Base-by-base conservation (phyloP, 1,284 basidiomycete species). In the Cryptococcus sp. region DNA sequence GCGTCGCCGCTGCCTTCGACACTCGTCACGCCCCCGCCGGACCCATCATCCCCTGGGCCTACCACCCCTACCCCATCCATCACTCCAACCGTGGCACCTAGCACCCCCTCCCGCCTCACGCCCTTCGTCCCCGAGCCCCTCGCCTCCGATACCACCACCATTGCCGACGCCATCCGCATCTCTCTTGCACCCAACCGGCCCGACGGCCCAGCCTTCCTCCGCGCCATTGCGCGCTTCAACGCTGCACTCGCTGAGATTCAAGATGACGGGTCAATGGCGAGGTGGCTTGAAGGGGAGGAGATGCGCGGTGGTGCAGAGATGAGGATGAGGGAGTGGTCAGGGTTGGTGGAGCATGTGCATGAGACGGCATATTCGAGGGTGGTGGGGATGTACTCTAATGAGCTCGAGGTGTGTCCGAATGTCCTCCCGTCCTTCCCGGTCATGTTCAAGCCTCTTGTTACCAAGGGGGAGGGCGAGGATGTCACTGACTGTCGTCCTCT, bases 301-400 rank as follows among this genome's bases (percentile, higher is more conserved):
- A 58, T 54, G 52, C 65, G 56, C 16, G 64, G 45, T 24, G 48
- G 48, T 5, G 61, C 60, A 12, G 35, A 53, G 55, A 61, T 61
- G 52, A 69, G 42, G 61, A 66, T 50, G 12, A 60, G 65, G 13
- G 66, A 82, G 2, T 84, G 82, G 82, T 69, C 66, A 4, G 55
- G 48, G 18, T 44, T 78, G 28, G 73, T 76, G 12, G 72, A 75
- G 23, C 67, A 78, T 50, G 75, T 83, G 12, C 77, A 80, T 55
- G 79, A 80, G 21, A 80, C 82, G 69, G 77, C 79, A 18, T 84
- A 84, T 59, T 78, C 82, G 35, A 72, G 82, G 9, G 74, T 79
- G 1, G 81, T 83, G 0, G 82, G 80, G 2, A 82, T 82, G 0
- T 78, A 78, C 38, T 65, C 70, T 5, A 60, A 76, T 44, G 69